Conservation (phyloP, 2,329 filamentous ascomycete genomes). For the Fusarium sp. region DNA sequence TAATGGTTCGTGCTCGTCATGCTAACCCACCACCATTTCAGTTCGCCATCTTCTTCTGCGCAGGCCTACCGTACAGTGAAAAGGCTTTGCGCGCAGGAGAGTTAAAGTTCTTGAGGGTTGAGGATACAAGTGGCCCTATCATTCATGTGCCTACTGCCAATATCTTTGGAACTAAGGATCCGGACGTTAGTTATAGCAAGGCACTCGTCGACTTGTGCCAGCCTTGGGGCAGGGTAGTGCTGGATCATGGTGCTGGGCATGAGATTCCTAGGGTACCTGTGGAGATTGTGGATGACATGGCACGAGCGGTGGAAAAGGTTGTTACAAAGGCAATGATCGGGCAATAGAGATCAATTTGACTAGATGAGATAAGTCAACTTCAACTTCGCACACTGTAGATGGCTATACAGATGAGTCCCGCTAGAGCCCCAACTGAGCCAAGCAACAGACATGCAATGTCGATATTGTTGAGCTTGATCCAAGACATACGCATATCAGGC, state of each 20-base stretch:
- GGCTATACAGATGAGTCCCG: too few species aligned
- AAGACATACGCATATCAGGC: conserved; percentile 15
- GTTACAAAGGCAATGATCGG: conserved; percentile 7
- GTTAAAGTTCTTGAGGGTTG: background rate
- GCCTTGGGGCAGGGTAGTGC: conserved; percentile 3
- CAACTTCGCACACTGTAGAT: background rate
- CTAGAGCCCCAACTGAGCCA: background rate
- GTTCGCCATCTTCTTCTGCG: conserved; percentile 15
- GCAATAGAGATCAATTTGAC: conserved; percentile 3
- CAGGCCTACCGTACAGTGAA: conserved; percentile 9
- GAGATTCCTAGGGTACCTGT: conserved; percentile 6
- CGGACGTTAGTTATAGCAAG: conserved; percentile 7
- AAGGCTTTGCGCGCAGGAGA: background rate
- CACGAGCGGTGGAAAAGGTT: conserved; percentile 12
- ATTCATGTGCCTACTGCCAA: conserved; percentile 9
- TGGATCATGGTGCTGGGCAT: conserved; percentile 18
- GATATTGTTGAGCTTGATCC: conserved; percentile 15
- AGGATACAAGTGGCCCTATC: background rate
- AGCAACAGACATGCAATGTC: background rate
- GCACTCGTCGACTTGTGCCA: conserved; percentile 10
- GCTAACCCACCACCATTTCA: conserved; percentile 11
- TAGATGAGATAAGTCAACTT: background rate
- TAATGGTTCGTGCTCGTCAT: conserved; percentile 10
- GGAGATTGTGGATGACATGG: conserved; percentile 10
- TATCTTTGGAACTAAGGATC: conserved; percentile 8